A percentile compares a stretch with the other conserved stretches of the same genome.
These are phyloP conservation scores for Lepidium campestre DNA, from an alignment of 441 rosid species.

Conservation along the genomic window DNA sequence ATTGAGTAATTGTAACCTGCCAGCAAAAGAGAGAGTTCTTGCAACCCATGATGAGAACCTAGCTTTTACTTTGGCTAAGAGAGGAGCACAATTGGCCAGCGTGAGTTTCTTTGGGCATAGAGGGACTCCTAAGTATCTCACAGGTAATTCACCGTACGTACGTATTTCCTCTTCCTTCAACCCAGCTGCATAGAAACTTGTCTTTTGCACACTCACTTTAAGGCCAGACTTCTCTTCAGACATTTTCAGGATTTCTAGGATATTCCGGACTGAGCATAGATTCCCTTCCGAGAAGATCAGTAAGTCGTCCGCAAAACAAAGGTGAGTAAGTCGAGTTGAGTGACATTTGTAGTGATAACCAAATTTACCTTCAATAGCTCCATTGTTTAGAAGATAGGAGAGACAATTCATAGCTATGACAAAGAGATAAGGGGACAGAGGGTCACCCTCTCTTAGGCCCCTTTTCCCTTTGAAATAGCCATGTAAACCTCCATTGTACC, in stretches of 20 bases:
- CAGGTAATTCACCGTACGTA: too few species aligned
- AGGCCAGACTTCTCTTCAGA: too few species aligned
- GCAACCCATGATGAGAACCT: too few species aligned
- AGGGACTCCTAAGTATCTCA: too few species aligned
- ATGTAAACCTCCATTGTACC: neutral
- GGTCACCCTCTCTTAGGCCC: neutral
- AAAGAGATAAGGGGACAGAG: neutral
- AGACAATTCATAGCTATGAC: neutral
- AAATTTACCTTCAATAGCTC: neutral
- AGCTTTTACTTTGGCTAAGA: too few species aligned
- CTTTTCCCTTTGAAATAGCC: neutral
- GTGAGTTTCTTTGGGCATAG: too few species aligned
- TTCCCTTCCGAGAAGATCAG: neutral
- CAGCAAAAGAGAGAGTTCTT: too few species aligned
- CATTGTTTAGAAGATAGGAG: neutral
- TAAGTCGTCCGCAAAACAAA: neutral
- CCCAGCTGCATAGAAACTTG: too few species aligned
- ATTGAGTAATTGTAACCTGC: too few species aligned
- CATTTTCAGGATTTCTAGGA: neutral
- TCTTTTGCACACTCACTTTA: too few species aligned
- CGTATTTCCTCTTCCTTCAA: too few species aligned
- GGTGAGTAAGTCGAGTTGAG: neutral
- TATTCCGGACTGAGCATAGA: neutral
- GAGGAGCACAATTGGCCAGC: too few species aligned
- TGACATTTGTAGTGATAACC: neutral